A percentile compares a stretch with the other conserved stretches of the same genome.
phyloP scores from a whole-genome alignment of 345 rosid species.

The Schrenkiella parvula region DNA sequence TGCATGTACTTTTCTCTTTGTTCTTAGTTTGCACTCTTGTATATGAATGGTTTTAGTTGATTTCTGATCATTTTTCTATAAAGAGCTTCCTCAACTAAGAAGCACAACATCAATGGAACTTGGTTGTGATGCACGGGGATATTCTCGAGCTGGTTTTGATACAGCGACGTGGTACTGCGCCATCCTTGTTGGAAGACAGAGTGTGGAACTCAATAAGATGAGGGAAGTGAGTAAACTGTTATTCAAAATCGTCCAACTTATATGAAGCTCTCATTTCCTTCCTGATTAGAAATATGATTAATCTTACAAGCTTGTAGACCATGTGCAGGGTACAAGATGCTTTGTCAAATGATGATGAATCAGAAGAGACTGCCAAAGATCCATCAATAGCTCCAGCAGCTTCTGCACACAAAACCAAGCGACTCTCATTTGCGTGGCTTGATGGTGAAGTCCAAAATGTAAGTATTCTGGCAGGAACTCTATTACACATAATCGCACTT shows the following conservation, averaged over 20 bases:
- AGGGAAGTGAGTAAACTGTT: constrained; percentile 62
- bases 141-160: constrained; percentile 84
- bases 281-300: constrained; percentile 19
- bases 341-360: constrained; percentile 40
- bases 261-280: constrained; percentile 8
- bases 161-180: constrained; percentile 81
- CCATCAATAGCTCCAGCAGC: constrained; percentile 40
- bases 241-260: not conserved
- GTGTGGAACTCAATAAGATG: constrained; percentile 81
- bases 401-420: constrained; percentile 51
- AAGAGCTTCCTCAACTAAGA: constrained; percentile 87
- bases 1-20: constrained; percentile 11
- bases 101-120: constrained; percentile 76
- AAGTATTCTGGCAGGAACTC: constrained; percentile 27
- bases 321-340: constrained; percentile 76
- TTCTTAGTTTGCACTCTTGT: not conserved
- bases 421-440: constrained; percentile 85
- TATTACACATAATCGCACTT: not conserved
- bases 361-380: constrained; percentile 38
- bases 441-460: constrained; percentile 89
- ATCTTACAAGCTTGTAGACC: constrained; percentile 55
- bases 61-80: constrained; percentile 20
- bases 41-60: constrained; percentile 15
- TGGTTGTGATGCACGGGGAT: constrained; percentile 89
- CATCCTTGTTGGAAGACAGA: constrained; percentile 79